Evolutionary conservation across 1,284 basidiomycete genomes (phyloP), one percentile per base, ranked within the genome.

Genomic region (Neotropicomus parvogracilis): DNA sequence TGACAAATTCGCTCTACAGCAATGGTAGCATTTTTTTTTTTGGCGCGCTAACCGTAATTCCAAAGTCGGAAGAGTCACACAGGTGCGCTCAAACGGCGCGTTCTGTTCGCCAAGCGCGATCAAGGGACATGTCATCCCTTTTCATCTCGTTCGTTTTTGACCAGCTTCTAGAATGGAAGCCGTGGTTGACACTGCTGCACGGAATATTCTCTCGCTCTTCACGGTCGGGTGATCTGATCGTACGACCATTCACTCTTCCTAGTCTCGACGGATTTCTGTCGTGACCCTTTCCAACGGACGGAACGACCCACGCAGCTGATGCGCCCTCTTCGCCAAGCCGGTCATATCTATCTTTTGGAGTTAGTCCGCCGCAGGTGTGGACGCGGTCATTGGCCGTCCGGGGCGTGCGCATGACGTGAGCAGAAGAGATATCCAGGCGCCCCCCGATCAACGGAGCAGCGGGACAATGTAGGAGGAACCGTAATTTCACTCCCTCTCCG

Each of bases 161-260:
- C 35, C 20, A 29, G 32, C 66, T 65, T 68, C 66, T 58, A 27
- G 34, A 65, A 68, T 67, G 66, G 66, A 65, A 68, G 55, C 46
- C 21, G 44, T 53, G 41, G 26, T 43, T 44, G 41, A 46, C 45
- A 37, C 34, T 5, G 32, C 47, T 16, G 29, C 38, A 43, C 32
- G 32, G 60, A 57, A 59, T 48, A 43, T 61, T 61, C 58, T 45
- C 35, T 47, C 38, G 12, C 31, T 37, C 51, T 48, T 57, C 50
- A 54, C 54, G 19, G 44, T 24, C 37, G 10, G 11, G 8, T 42
- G 45, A 48, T 43, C 26, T 38, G 57, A 52, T 62, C 44, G 44
- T 59, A 40, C 21, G 40, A 37, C 48, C 42, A 38, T 19, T 36
- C 14, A 39, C 11, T 28, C 26, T 50, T 40, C 48, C 28, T 41